Base-by-base conservation (phyloP, 2,329 filamentous ascomycete genomes). In the Stachybotrys chartarum region DNA sequence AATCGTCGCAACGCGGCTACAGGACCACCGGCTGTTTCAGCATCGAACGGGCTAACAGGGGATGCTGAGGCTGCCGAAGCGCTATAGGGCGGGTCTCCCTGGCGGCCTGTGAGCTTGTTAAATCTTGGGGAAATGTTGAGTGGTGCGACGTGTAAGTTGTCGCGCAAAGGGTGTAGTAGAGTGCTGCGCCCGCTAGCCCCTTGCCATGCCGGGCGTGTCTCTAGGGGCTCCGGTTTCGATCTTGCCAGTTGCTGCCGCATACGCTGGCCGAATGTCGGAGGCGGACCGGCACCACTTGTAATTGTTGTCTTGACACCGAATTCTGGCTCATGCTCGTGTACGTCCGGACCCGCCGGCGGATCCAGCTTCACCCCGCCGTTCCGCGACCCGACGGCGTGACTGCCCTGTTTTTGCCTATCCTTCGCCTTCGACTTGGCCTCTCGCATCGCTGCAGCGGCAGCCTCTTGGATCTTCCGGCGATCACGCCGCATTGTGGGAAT, bases 181-280 rank as follows among this genome's bases (percentile, higher is more conserved):
- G 81, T 75, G 47, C 79, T 78, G 60, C 88, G 82, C 31, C 88
- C 88, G 66, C 85, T 90, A 44, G 84, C 83, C 17, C 88, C 88
- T 63, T 85, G 86, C 88, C 88, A 91, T 56, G 84, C 78, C 6
- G 84, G 83, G 24, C 78, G 75, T 53, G 65, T 74, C 30, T 78
- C 74, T 54, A 75, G 31, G 58, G 62, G 67, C 59, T 63, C 72
- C 63, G 60, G 68, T 64, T 74, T 59, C 64, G 70, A 61, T 70
- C 70, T 66, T 46, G 65, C 64, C 51, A 68, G 56, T 32, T 69
- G 57, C 39, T 69, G 63, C 11, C 68, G 65, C 55, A 71, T 63
- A 12, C 70, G 68, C 55, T 70, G 66, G 8, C 70, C 69, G 51
- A 72, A 64, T 3, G 69, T 65, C 8, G 62, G 59, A 30, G 48